phyloP scores from a whole-genome alignment of 2,329 filamentous ascomycete species.

The Penicillium sp. region DNA sequence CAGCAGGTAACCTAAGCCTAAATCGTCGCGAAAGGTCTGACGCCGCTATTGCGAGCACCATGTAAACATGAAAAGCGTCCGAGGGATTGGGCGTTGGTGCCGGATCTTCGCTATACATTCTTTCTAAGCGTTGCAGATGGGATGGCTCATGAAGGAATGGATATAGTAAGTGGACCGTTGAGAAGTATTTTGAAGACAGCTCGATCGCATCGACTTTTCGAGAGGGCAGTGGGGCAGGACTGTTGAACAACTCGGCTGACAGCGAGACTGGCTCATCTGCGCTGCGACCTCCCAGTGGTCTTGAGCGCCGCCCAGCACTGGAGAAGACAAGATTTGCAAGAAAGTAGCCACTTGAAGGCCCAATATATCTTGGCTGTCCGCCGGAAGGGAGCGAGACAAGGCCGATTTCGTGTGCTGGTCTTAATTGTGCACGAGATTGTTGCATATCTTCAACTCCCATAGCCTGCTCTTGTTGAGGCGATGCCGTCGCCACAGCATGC shows the following conservation, averaged over 20 bases:
- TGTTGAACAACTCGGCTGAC: constrained; percentile 32
- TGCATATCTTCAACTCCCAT: constrained; percentile 4
- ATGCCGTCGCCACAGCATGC: not conserved
- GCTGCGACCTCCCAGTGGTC: constrained; percentile 4
- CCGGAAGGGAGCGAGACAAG: constrained; percentile 54
- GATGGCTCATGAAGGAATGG: constrained; percentile 53
- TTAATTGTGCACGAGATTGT: constrained; percentile 15
- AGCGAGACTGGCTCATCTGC: constrained; percentile 22
- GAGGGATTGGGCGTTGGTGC: constrained; percentile 32
- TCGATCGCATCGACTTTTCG: constrained; percentile 43
- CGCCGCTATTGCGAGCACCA: constrained; percentile 57
- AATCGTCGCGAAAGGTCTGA: constrained; percentile 49
- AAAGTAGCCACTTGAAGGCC: constrained; percentile 59
- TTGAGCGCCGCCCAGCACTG: constrained; percentile 34
- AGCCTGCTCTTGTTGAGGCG: constrained; percentile 14
- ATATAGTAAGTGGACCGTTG: constrained; percentile 52
- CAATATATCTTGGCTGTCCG: constrained; percentile 54
- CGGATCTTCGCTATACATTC: constrained; percentile 35
- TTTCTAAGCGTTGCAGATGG: constrained; percentile 40
- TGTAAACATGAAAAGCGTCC: constrained; percentile 52
- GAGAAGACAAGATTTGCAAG: constrained; percentile 54
- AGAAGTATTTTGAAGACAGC: constrained; percentile 53
- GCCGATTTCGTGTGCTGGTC: constrained; percentile 55
- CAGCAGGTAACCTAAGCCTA: constrained; percentile 49
- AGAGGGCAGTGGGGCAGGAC: constrained; percentile 31